Evolutionary conservation across 768 basidiomycete species (phyloP), one percentile per base, ranked within the genome.

Genomic region (Phlegmacium glaucopus): DNA sequence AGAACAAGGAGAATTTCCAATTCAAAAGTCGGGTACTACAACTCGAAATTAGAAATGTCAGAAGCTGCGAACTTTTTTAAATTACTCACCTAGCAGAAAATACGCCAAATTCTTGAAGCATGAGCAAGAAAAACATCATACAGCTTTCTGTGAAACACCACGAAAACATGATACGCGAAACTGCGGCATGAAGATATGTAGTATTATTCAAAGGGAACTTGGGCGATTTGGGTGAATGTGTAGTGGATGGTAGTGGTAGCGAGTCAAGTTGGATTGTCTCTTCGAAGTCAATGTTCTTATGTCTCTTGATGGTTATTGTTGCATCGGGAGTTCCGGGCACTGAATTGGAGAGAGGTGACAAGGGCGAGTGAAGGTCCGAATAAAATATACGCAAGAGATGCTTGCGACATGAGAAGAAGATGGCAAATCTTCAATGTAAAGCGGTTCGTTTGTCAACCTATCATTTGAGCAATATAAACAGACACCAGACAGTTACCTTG

Each of bases 61-160:
- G 38, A 7, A 6, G n/a, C 22, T 22, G 22, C 22, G 22, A 22
- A n/a, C n/a, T 5, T 22, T 22, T 22, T 22, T 5, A 18, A 34
- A 16, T 4, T 25, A 72, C 83, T 48, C 40, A 89, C 87, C 65
- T 62, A 9, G 81, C 58, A 29, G 76, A 68, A 30, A 90, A 70
- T 1, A 82, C 36, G 34, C 74, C 69, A 39, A 80, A 44, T 2
- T 76, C 85, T 65, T 93, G 90, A n/a, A 79, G 74, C 64, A 91
- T 77, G 5, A 92, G 69, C 47, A 92, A 70, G 10, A 80, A 52
- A 56, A 91, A 91, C 49, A 92, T 67, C 56, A 79, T 77, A 51
- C 82, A 84, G 43, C 83, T 80, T 65, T 91, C 90, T 1, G 85
- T 77, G 61, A 91, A 88, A 55, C 82, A 84, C 27, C 80, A 64